Base-by-base conservation (phyloP, 1,284 basidiomycete genomes). In the Ganoderma leucocontextum region DNA sequence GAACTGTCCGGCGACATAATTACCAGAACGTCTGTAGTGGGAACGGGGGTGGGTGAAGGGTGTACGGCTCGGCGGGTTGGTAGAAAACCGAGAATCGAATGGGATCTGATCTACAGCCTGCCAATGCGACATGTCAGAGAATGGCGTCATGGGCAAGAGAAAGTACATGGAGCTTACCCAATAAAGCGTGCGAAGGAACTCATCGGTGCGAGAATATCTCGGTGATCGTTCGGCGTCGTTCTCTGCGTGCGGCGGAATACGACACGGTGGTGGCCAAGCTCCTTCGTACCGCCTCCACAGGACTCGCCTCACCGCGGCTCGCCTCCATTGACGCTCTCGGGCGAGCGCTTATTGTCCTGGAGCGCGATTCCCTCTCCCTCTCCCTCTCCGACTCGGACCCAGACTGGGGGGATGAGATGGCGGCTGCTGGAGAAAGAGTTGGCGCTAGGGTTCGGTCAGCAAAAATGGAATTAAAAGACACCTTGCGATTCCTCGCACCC, bases 381-480 rank as follows among this genome's bases (percentile, higher is more conserved):
- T 85, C 84, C 63, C 78, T 78, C 77, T 90, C 89, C 0, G 85
- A 85, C 75, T 90, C 89, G 0, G 84, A 86, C 3, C 85, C 86
- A 29, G 87, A 88, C 60, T 82, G 75, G 5, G 82, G 76, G 9
- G 80, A 76, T 61, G 74, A 74, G 35, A 78, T 66, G 53, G 55
- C 57, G n/a, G 71, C 73, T 12, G 73, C 64, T 4, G 78, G 69
- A 52, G 73, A 59, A 49, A 67, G 63, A 42, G 49, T 65, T 53
- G 62, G 38, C 17, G 63, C 33, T 35, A 62, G 57, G 38, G 58
- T 29, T 19, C 78, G 76, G 22, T 81, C 79, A 55, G 74, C 75
- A 55, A 73, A 74, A 19, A 78, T 70, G 38, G 78, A 78, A 55
- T 74, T 71, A 9, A 73, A 79, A 12, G 82, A 84, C 2, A 77